Base-by-base conservation (phyloP, 1,284 basidiomycete species). In the Cutaneotrichosporon mucoides region DNA sequence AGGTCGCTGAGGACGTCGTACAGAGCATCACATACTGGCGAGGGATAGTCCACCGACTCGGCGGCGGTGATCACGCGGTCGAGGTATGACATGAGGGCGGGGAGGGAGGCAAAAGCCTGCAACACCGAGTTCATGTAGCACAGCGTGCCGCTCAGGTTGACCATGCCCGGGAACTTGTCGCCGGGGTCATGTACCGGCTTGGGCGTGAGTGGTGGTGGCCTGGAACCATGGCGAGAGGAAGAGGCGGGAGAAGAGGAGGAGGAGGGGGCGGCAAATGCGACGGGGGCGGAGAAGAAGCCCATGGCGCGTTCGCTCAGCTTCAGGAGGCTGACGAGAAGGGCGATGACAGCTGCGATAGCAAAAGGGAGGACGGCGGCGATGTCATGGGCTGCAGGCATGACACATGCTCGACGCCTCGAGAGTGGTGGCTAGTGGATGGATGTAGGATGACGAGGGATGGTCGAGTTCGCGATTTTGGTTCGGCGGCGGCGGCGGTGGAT, bases 121-220 rank as follows among this genome's bases (percentile, higher is more conserved):
- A 95, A 79, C 4, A 91, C 92, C 11, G 91, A 90, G 73, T 96
- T 93, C 86, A 95, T 89, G 80, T 94, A 96, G 72, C 92, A 95
- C 64, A 94, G 89, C 53, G 90, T 93, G 8, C 92, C 92, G n/a
- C 89, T 91, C 41, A 92, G 86, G 71, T 96, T 95, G 68, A 93
- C 88, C 57, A 95, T 85, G 2, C 91, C 92, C 5, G 90, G 88
- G 76, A 89, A 94, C 38, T 43, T 44, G 59, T 64, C 62, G 0
- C 53, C 62, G 9, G 55, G 56, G 5, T 53, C 56, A 8, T 12
- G 38, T 40, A 40, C 12, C 38, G 41, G 44, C 15, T 10, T 34
- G 13, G 40, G 41, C 12, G 9, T 36, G 10, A 36, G 9, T 12
- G 35, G 45, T 48, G n/a, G 53, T 11, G 45, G 15, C 4, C 44